Evolutionary conservation across 345 rosid genomes (phyloP).

Genomic region (Eucalyptus curtisii): DNA sequence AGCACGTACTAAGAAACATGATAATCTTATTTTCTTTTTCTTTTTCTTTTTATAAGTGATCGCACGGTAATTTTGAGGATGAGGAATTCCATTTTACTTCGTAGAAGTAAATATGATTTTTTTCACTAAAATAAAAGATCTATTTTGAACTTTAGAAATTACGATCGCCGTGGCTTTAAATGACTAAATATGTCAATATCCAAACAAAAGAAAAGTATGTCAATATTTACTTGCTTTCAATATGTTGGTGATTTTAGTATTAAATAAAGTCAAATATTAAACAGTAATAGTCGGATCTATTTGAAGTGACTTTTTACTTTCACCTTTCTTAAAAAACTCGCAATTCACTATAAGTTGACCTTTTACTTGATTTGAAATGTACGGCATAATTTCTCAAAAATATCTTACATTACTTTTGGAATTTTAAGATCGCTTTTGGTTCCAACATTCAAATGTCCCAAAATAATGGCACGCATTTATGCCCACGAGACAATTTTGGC

Average conservation of each 20-base stretch:
- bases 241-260: not conserved
- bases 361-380: not conserved
- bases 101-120: not conserved
- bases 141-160: not conserved
- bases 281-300: not conserved
- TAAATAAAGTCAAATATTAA: not conserved
- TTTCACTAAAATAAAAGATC: not conserved
- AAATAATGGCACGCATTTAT: not conserved
- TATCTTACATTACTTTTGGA: not conserved
- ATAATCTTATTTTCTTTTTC: not conserved
- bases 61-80: rapidly evolving
- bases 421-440: not conserved
- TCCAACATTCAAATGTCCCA: not conserved
- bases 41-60: not conserved
- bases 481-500: not conserved
- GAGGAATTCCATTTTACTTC: rapidly evolving
- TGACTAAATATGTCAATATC: not conserved
- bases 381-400: not conserved
- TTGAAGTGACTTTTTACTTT: not conserved
- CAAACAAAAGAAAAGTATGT: not conserved
- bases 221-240: not conserved
- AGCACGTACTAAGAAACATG: not conserved
- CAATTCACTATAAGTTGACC: not conserved
- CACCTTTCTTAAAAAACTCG: not conserved
- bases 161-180: rapidly evolving